Base-by-base conservation (phyloP, 1,284 basidiomycete genomes). In the Anthracocystis walkeri region DNA sequence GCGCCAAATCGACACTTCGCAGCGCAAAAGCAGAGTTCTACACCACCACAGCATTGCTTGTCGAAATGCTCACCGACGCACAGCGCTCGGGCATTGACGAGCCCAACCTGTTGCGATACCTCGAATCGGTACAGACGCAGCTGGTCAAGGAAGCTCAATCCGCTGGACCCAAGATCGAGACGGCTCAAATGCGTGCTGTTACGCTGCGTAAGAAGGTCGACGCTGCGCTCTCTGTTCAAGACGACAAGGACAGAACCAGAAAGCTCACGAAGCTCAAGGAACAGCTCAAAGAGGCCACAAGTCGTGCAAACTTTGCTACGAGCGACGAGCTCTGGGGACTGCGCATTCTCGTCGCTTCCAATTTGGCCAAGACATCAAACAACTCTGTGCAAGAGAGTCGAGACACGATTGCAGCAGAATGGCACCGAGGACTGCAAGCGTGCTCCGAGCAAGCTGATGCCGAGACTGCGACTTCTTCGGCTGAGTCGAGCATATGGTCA, bases 21-120 rank as follows among this genome's bases (percentile, higher is more conserved):
- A 63, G 59, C 38, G 54, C 69, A 41, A 77, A 77, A 35, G 56
- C 75, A 3, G 57, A 70, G 12, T 62, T 73, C 41, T 77, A 70
- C 52, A 74, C 70, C 42, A 68, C 58, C 8, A 51, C 60, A 10
- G 51, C 57, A 4, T 33, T 56, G 52, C 64, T 76, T 21, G 53
- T 81, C 52, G 69, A 74, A 23, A 61, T 72, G 61, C 67, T 81
- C 18, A 56, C 60, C 42, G 72, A 73, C 31, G 42, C 48, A 2
- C 49, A 58, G 44, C 68, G 77, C 7, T 73, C 72, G 12, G 73
- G 64, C 21, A 73, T 81, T 38, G 76, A 79, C 25, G 79, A 81
- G 58, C 50, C 70, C 23, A 75, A 81, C 49, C 61, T 81, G 38
- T 38, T 75, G 40, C 58, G 59, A 12, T 81, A 80, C 49, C 56